phyloP scores from a whole-genome alignment of 768 basidiomycete genomes.

The Tephrocybe rancida region DNA sequence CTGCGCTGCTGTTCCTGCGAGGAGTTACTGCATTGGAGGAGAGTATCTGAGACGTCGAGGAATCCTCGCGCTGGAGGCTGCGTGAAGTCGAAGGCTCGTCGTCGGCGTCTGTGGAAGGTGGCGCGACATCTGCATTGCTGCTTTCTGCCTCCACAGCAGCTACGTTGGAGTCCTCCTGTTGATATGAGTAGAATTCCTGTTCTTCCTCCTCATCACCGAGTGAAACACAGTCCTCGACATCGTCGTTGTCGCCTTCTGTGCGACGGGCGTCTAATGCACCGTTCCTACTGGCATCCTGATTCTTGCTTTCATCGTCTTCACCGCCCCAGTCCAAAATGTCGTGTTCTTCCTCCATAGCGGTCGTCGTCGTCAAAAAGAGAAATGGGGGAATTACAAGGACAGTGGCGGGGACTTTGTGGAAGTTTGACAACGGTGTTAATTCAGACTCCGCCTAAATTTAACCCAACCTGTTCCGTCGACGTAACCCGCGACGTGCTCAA shows the following conservation, averaged over 20 bases:
- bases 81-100: constrained; percentile 5
- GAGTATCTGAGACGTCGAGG: constrained; percentile 11
- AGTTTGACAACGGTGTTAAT: constrained; percentile 8
- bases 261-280: constrained; percentile 22
- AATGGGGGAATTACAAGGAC: constrained; percentile 19
- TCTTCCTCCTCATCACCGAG: constrained; percentile 76
- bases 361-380: constrained; percentile 7
- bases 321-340: constrained; percentile 74
- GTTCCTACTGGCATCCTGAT: constrained; percentile 24
- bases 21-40: constrained; percentile 18
- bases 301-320: constrained; percentile 43
- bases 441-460: constrained; percentile 21
- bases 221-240: constrained; percentile 62
- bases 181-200: constrained; percentile 47
- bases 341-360: constrained; percentile 63
- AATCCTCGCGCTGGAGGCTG: constrained; percentile 12
- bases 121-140: background rate
- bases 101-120: constrained; percentile 4
- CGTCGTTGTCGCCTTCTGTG: constrained; percentile 46
- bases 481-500: constrained; percentile 18
- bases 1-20: constrained; percentile 9
- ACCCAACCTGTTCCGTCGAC: constrained; percentile 12
- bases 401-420: constrained; percentile 13
- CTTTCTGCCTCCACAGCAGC: background rate
- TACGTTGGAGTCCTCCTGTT: constrained; percentile 17